Conservation (phyloP, 176 grass and related monocot genomes). For the Pharus latifolius region DNA sequence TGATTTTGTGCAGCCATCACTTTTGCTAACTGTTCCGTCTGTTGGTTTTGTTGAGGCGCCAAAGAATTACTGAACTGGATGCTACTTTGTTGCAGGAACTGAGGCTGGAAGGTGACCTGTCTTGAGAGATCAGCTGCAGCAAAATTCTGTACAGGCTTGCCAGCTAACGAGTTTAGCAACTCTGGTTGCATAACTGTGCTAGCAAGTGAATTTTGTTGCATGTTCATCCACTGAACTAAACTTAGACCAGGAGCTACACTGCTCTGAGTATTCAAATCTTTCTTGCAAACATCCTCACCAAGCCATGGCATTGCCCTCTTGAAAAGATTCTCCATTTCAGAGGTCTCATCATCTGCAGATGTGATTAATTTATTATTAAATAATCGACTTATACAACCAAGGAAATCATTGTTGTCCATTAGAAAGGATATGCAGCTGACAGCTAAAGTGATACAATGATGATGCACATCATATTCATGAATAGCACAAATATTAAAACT, state of each 20-base stretch:
- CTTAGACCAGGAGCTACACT: constrained; percentile 51
- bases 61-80: constrained; percentile 45
- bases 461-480: not conserved
- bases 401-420: not conserved
- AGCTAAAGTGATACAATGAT: not conserved
- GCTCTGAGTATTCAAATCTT: constrained; percentile 49
- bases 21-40: constrained; percentile 40
- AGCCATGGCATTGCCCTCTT: constrained; percentile 56
- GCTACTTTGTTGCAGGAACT: constrained; percentile 56
- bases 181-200: constrained; percentile 44
- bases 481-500: not conserved
- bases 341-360: constrained; percentile 43
- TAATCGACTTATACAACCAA: not conserved
- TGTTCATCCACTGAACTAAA: constrained; percentile 69
- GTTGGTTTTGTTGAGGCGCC: constrained; percentile 45
- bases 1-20: constrained; percentile 33
- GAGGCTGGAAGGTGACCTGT: constrained; percentile 50
- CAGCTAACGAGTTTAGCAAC: constrained; percentile 37
- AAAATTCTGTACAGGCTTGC: constrained; percentile 44
- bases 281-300: constrained; percentile 56
- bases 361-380: not conserved
- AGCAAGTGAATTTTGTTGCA: constrained; percentile 45
- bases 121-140: constrained; percentile 46
- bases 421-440: not conserved
- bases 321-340: constrained; percentile 48